These are phyloP conservation scores for Globisporangium polare DNA, from an alignment of 352 stramenopile species.

Conservation along the genomic window DNA sequence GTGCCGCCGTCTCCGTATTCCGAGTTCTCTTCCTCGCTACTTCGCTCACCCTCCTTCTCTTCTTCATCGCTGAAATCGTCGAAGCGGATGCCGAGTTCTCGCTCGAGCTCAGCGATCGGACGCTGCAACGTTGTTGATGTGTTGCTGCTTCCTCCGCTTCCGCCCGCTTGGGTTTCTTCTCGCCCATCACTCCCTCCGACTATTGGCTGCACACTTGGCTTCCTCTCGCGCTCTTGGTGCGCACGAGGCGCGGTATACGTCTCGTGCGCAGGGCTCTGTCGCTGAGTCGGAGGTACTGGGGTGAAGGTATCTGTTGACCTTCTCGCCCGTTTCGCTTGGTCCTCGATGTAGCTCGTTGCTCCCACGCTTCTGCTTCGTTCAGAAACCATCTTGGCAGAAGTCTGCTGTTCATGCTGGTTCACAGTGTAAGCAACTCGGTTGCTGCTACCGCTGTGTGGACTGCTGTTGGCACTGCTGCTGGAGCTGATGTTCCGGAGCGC, in stretches of 20 bases:
- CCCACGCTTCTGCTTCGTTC: neutral
- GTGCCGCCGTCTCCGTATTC: slow-evolving; percentile 26
- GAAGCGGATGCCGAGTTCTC: slow-evolving; percentile 62
- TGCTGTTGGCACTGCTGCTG: slow-evolving; percentile 26
- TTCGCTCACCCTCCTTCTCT: slow-evolving; percentile 36
- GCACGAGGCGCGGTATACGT: neutral
- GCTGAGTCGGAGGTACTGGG: neutral
- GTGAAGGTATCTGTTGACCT: neutral
- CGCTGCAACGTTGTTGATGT: slow-evolving; percentile 40
- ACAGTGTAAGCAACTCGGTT: neutral
- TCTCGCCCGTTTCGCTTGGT: neutral
- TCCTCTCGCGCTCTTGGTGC: neutral
- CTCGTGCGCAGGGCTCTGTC: neutral
- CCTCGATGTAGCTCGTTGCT: too few species aligned
- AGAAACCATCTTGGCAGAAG: neutral
- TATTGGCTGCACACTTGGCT: neutral
- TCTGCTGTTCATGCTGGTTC: neutral
- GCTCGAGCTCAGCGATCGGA: slow-evolving; percentile 68
- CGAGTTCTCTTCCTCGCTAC: slow-evolving; percentile 20
- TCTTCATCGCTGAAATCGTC: slow-evolving; percentile 60
- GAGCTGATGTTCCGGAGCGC: slow-evolving; percentile 64
- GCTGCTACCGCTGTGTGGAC: neutral
- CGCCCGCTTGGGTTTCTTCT: slow-evolving; percentile 20
- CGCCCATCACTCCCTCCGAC: slow-evolving; percentile 1
- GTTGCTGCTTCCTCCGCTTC: slow-evolving; percentile 20